A percentile compares a stretch with the other conserved stretches of the same genome.
Conservation (phyloP, 2,329 filamentous ascomycete species). For the Talaromyces sp. region DNA sequence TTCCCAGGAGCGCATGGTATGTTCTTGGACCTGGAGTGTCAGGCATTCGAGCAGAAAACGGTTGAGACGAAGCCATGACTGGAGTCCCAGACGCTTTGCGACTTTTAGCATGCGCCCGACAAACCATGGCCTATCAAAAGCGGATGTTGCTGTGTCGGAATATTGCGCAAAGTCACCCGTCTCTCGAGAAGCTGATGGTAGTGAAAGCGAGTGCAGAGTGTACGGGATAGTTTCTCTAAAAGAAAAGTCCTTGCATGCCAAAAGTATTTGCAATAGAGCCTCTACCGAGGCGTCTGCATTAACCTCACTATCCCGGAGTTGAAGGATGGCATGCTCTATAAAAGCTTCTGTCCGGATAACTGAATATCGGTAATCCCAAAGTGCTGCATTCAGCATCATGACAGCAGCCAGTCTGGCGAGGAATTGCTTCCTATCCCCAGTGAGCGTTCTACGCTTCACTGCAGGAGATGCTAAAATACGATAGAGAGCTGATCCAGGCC, state of each 20-base stretch:
- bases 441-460: constrained; percentile 29
- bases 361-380: constrained; percentile 38
- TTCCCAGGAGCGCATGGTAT: constrained; percentile 28
- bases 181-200: constrained; percentile 1
- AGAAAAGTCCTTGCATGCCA: constrained; percentile 31
- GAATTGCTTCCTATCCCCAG: constrained; percentile 37
- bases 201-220: not conserved
- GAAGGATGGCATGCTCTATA: constrained; percentile 28
- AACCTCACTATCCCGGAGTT: constrained; percentile 32
- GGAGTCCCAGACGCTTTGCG: constrained; percentile 30
- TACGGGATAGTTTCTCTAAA: not conserved
- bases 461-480: constrained; percentile 31
- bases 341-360: constrained; percentile 27
- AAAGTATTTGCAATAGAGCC: constrained; percentile 35
- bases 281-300: constrained; percentile 35
- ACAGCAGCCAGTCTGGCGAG: constrained; percentile 32
- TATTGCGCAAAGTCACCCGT: constrained; percentile 27
- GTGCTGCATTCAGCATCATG: constrained; percentile 35
- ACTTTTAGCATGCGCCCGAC: constrained; percentile 38
- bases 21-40: constrained; percentile 24
- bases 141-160: constrained; percentile 20
- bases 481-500: constrained; percentile 27
- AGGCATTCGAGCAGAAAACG: constrained; percentile 34
- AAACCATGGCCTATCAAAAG: constrained; percentile 35
- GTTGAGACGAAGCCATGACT: constrained; percentile 33